Base-by-base conservation (phyloP, 2,329 filamentous ascomycete genomes). In the Mariannaea sp. region DNA sequence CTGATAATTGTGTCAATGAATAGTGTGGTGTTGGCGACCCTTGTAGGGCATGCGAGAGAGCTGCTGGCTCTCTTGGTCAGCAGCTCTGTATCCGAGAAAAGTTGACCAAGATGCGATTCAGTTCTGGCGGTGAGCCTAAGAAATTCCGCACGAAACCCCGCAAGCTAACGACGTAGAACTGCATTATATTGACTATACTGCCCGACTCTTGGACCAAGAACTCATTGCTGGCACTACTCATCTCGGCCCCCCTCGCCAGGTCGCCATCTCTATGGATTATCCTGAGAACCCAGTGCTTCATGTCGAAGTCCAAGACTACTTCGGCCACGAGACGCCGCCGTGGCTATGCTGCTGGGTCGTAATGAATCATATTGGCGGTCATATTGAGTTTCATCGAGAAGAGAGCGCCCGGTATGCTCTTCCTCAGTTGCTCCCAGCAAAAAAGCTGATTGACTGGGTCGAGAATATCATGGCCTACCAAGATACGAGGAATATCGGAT, bases 291-390 rank as follows among this genome's bases (percentile, higher is more conserved):
- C 65, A 35, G 47, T 57, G 20, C 39, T 67, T 12, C 41, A 59
- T 5, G 54, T 67, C 17, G 53, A 66, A 27, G 58, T 67, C 10
- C 65, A 67, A 32, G 63, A 67, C 43, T 67, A 65, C 24, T 65
- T 57, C 20, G 63, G 61, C 17, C 56, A 54, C 13, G 51, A 56
- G 20, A 55, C 60, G 3, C 43, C 60, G 0, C 63, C 61, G n/a
- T 67, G 65, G 65, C 56, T 60, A n/a, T 66, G 65, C 35, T 67
- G 65, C 22, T 67, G 63, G 65, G 61, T 66, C 7, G 57, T 67
- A n/a, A 64, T 59, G 42, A 62, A 64, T 22, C 61, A 67, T 27
- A 57, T 64, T n/a, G 63, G 54, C 7, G 65, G 62, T 5, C 58
- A 60, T 30, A 61, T 67, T 27, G 65, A 67, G 40, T 60, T 64